Percentiles rank a stretch among this genome's conserved stretches.
phyloP scores from a whole-genome alignment of 495 filamentous ascomycete species.

The Penicillium argentinense region DNA sequence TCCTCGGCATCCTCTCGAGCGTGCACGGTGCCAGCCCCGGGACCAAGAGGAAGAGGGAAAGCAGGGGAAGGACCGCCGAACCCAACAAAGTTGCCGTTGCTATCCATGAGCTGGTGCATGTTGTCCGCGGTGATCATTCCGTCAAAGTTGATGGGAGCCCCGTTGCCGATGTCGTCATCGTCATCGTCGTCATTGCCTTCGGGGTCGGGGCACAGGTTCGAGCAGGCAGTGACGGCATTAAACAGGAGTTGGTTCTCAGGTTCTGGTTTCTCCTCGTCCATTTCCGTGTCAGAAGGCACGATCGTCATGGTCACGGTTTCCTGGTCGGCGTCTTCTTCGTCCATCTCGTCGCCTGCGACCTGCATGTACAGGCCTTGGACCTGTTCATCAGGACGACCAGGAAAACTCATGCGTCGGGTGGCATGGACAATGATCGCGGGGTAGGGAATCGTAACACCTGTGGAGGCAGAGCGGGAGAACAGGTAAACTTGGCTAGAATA shows the following conservation, averaged over 20 bases:
- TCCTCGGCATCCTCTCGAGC: conserved; percentile 42
- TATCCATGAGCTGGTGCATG: conserved; percentile 74
- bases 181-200: conserved; percentile 43
- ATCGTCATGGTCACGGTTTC: conserved; percentile 72
- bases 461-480: conserved; percentile 58
- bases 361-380: conserved; percentile 76
- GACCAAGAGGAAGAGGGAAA: conserved; percentile 48
- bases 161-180: conserved; percentile 42
- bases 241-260: conserved; percentile 60
- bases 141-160: conserved; percentile 72
- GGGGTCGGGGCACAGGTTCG: conserved; percentile 86
- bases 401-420: conserved; percentile 61
- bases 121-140: conserved; percentile 98
- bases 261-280: conserved; percentile 33
- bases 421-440: conserved; percentile 87
- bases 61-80: conserved; percentile 38
- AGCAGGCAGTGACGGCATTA: conserved; percentile 78
- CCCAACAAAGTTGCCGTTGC: conserved; percentile 60
- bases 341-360: conserved; percentile 59
- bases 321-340: conserved; percentile 59
- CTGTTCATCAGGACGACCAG: conserved; percentile 34
- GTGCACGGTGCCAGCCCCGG: conserved; percentile 58
- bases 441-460: conserved; percentile 81
- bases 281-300: conserved; percentile 51
- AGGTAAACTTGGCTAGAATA: conserved; percentile 66